phyloP scores from a whole-genome alignment of 352 stramenopile species.

The Phytophthora meadii region DNA sequence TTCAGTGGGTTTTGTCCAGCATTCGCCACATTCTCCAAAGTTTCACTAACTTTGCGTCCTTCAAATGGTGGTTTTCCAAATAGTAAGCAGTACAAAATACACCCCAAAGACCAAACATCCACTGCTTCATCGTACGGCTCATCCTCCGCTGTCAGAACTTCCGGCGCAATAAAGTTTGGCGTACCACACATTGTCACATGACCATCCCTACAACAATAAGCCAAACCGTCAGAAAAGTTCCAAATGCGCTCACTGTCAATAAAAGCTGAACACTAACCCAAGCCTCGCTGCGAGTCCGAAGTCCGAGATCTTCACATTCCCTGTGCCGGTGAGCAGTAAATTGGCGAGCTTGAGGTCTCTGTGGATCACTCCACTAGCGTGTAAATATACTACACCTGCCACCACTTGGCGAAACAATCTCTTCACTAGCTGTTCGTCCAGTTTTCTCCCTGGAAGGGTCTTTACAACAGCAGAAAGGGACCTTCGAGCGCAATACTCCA shows the following conservation, averaged over 20 bases:
- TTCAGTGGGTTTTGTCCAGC: constrained; percentile 44
- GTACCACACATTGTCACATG: constrained; percentile 81
- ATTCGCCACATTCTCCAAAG: constrained; percentile 74
- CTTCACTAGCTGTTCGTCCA: constrained; percentile 59
- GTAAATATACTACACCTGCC: constrained; percentile 62
- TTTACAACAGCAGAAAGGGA: constrained; percentile 60
- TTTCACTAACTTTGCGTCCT: constrained; percentile 77
- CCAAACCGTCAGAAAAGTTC: neutral
- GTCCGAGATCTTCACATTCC: constrained; percentile 74
- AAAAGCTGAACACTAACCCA: constrained; percentile 32
- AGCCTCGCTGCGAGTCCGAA: constrained; percentile 74
- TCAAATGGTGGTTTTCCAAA: constrained; percentile 76
- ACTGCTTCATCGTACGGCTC: constrained; percentile 67
- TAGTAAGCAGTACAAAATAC: constrained; percentile 79
- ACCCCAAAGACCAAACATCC: constrained; percentile 86
- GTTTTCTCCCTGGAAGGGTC: constrained; percentile 31
- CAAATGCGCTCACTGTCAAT: neutral
- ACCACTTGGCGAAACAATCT: constrained; percentile 65
- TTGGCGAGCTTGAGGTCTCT: constrained; percentile 84
- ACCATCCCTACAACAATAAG: constrained; percentile 40
- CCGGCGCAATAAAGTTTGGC: constrained; percentile 85
- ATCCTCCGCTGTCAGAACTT: constrained; percentile 56
- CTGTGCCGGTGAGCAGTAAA: constrained; percentile 59
- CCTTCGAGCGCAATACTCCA: constrained; percentile 66
- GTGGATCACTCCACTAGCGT: constrained; percentile 71